Evolutionary conservation across 345 rosid species (phyloP).

Genomic region (Citrus australasica): DNA sequence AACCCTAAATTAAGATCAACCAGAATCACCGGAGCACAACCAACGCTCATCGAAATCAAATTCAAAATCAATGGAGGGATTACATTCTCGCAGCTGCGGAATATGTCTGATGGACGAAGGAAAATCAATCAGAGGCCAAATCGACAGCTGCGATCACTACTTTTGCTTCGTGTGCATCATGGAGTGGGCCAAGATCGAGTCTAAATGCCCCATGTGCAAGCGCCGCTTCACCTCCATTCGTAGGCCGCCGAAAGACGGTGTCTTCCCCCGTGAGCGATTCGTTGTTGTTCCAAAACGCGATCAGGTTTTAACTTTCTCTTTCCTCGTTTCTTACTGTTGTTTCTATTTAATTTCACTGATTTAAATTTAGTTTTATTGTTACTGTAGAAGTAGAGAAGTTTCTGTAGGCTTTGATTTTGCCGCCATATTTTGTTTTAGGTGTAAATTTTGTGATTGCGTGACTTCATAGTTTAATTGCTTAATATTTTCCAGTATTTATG

Average conservation of each 20-base stretch:
- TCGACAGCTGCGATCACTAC: slow-evolving; percentile 58
- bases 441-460: not conserved
- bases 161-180: slow-evolving; percentile 66
- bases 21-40: not conserved
- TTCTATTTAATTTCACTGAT: not conserved
- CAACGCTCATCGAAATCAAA: not conserved
- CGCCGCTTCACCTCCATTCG: slow-evolving; percentile 43
- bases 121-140: slow-evolving; percentile 39
- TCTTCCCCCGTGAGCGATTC: slow-evolving; percentile 30
- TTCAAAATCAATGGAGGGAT: slow-evolving; percentile 1
- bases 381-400: not conserved
- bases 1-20: not conserved
- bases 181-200: slow-evolving; percentile 68
- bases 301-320: slow-evolving; percentile 29
- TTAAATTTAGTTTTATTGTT: not conserved
- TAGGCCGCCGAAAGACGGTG: slow-evolving; percentile 36
- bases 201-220: slow-evolving; percentile 60
- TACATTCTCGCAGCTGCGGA: slow-evolving; percentile 30
- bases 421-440: not conserved
- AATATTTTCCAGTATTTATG: not conserved
- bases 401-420: not conserved
- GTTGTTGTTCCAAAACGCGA: slow-evolving; percentile 47
- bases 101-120: slow-evolving; percentile 50
- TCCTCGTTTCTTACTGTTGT: not conserved
- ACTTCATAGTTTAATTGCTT: not conserved